Evolutionary conservation across 176 grass and related monocot genomes (phyloP).

Genomic region (Cenchrus fungigraminus): DNA sequence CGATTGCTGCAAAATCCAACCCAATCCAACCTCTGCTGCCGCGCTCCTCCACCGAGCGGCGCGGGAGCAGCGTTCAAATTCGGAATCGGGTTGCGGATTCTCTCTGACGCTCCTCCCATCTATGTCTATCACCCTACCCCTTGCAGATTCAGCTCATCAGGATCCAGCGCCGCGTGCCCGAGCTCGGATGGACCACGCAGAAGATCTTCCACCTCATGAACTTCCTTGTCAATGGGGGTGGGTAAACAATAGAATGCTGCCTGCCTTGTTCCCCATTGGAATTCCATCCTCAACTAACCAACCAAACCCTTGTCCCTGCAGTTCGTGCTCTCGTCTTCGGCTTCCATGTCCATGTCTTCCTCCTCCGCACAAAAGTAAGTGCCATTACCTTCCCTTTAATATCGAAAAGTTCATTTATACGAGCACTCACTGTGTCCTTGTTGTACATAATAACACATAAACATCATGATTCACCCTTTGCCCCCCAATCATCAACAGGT

Average conservation of each 20-base stretch:
- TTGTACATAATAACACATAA: neutral
- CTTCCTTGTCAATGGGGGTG: constrained; percentile 96
- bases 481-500: constrained; percentile 47
- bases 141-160: constrained; percentile 90
- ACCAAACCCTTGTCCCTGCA: constrained; percentile 2
- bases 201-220: constrained; percentile 99
- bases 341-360: constrained; percentile 75
- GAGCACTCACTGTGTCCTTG: neutral
- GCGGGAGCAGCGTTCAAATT: neutral
- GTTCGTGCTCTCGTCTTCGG: constrained; percentile 84
- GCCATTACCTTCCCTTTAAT: neutral
- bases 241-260: neutral
- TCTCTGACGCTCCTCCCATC: too few species aligned
- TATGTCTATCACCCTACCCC: too few species aligned
- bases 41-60: too few species aligned
- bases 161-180: constrained; percentile 83
- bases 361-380: constrained; percentile 69
- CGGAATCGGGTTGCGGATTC: too few species aligned
- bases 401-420: too few species aligned
- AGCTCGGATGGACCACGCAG: constrained; percentile 97
- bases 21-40: too few species aligned
- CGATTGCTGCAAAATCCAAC: constrained; percentile 5
- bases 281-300: too few species aligned
- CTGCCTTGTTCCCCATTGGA: too few species aligned
- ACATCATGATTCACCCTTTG: neutral